Evolutionary conservation across 2,329 filamentous ascomycete species (phyloP).

Genomic region (Proliferodiscus dingleyae): DNA sequence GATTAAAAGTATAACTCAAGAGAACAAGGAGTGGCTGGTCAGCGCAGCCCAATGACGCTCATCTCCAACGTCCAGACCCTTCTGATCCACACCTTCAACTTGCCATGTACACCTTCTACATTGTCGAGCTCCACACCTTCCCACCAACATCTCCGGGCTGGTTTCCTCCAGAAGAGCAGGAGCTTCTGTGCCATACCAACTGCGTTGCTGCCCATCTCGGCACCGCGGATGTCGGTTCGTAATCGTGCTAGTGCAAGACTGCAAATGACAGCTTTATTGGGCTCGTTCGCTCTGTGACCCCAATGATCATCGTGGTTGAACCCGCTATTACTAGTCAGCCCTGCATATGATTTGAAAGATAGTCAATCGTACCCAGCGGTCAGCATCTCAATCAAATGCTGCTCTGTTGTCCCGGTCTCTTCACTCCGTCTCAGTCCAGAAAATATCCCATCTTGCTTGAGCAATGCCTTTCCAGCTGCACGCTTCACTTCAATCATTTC

Average conservation of each 20-base stretch:
- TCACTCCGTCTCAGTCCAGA: conserved; percentile 92
- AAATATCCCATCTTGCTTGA: conserved; percentile 91
- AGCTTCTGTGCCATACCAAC: conserved; percentile 99
- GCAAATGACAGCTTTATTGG: conserved; percentile 97
- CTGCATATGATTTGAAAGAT: neutral
- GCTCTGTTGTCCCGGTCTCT: conserved; percentile 92
- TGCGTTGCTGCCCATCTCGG: conserved; percentile 67
- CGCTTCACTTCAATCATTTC: conserved; percentile 98
- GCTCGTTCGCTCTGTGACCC: conserved; percentile 96
- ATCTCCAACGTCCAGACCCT: conserved; percentile 98
- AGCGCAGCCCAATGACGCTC: conserved; percentile 81
- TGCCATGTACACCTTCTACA: conserved; percentile 85
- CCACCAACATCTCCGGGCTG: conserved; percentile 96
- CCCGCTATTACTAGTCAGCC: conserved; percentile 53
- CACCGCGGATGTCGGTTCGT: conserved; percentile 85
- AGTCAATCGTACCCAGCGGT: conserved; percentile 75
- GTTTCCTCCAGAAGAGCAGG: conserved; percentile 96
- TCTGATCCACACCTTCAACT: conserved; percentile 96
- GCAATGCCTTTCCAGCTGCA: conserved; percentile 78
- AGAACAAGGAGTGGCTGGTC: conserved; percentile 1
- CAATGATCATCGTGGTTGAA: conserved; percentile 94
- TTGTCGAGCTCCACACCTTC: conserved; percentile 89
- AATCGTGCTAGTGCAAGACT: conserved; percentile 89
- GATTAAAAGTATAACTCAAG: neutral
- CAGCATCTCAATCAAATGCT: conserved; percentile 98